Evolutionary conservation across 1,284 basidiomycete genomes (phyloP).

Genomic region (Ceratobasidium sp.): DNA sequence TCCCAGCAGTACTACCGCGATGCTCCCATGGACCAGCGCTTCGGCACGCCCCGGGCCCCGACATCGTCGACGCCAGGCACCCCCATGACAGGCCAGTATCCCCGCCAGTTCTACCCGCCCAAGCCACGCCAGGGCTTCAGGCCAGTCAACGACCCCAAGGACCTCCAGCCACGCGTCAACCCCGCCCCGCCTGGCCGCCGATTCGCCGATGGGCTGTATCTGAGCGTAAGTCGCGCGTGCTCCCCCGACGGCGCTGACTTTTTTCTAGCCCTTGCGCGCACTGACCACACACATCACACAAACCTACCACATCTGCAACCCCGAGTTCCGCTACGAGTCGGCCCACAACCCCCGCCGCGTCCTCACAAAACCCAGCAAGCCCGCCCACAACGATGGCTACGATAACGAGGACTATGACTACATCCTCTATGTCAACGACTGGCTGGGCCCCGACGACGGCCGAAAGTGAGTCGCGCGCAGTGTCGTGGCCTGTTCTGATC

Average conservation of each 20-base stretch:
- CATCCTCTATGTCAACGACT: conserved; percentile 96
- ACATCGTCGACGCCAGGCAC: conserved; percentile 57
- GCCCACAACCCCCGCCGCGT: conserved; percentile 91
- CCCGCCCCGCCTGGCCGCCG: conserved; percentile 63
- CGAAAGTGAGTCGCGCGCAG: conserved; percentile 72
- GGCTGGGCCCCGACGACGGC: conserved; percentile 86
- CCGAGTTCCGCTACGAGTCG: conserved; percentile 90
- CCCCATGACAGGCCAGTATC: conserved; percentile 70
- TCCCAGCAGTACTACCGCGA: conserved; percentile 49
- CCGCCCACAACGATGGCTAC: conserved; percentile 89
- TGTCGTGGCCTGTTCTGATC: conserved; percentile 15
- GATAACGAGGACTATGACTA: conserved; percentile 98
- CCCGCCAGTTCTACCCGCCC: conserved; percentile 49
- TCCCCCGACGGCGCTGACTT: conserved; percentile 38
- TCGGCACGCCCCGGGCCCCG: conserved; percentile 50
- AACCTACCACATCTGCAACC: conserved; percentile 92
- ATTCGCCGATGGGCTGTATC: conserved; percentile 58
- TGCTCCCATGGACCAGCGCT: conserved; percentile 62
- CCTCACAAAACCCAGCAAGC: conserved; percentile 94
- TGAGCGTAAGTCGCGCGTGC: conserved; percentile 43
- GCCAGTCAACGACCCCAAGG: conserved; percentile 69
- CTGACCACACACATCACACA: conserved; percentile 85
- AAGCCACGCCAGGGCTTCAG: conserved; percentile 59
- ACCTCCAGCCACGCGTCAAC: conserved; percentile 73
- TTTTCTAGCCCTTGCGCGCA: conserved; percentile 78